Evolutionary conservation across 2,329 filamentous ascomycete species (phyloP).

Genomic region (Exophiala mesophila): DNA sequence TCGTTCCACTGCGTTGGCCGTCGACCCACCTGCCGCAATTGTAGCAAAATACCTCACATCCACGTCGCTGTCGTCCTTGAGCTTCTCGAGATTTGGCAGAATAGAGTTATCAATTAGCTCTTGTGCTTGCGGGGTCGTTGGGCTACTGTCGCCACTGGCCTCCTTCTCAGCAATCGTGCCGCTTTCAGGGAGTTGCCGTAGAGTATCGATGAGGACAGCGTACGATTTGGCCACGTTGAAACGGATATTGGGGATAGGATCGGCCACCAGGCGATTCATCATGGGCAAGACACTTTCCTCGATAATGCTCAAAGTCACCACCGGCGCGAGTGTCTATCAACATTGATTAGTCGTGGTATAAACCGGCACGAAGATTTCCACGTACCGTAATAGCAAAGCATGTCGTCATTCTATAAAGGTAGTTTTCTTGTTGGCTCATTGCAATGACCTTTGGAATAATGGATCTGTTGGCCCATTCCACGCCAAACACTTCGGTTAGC

Average conservation of each 20-base stretch:
- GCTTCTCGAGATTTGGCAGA: conserved; percentile 84
- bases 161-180: conserved; percentile 82
- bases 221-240: conserved; percentile 99
- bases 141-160: conserved; percentile 59
- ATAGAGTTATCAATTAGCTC: conserved; percentile 82
- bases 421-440: conserved; percentile 98
- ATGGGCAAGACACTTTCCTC: conserved; percentile 90
- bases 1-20: conserved; percentile 50
- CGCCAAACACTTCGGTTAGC: conserved; percentile 95
- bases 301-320: conserved; percentile 90
- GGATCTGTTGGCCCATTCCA: conserved; percentile 93
- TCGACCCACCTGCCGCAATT: conserved; percentile 62
- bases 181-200: conserved; percentile 83
- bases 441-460: conserved; percentile 98
- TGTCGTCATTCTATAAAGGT: conserved; percentile 99
- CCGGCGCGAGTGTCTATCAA: conserved; percentile 81
- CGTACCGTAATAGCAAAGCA: conserved; percentile 97
- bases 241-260: conserved; percentile 97
- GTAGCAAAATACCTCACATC: conserved; percentile 98
- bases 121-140: conserved; percentile 65
- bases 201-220: conserved; percentile 78
- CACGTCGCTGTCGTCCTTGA: conserved; percentile 95
- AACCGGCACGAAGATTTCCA: conserved; percentile 27
- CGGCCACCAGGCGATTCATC: conserved; percentile 85
- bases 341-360: conserved; percentile 28